phyloP scores from a whole-genome alignment of 805 yeast species.

The Metschnikowia orientalis region DNA sequence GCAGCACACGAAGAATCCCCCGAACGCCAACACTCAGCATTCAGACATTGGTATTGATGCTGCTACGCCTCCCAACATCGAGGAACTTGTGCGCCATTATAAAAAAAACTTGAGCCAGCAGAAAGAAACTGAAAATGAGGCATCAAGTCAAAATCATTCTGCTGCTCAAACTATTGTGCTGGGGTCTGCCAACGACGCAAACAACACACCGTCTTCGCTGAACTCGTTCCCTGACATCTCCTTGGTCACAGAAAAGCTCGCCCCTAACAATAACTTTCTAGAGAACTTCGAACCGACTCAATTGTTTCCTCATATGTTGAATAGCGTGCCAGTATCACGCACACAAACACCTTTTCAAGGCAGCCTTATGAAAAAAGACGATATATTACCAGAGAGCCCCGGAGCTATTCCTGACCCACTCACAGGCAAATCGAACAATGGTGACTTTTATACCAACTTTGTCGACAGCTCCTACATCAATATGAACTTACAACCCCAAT shows the following conservation, averaged over 20 bases:
- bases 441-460: conserved; percentile 30
- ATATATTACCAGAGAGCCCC: conserved; percentile 6
- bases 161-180: too few relatives aligned
- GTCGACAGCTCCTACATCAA: conserved; percentile 39
- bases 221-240: conserved; percentile 50
- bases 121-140: conserved; percentile 1
- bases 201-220: conserved; percentile 34
- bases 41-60: neutral
- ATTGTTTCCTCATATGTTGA: conserved; percentile 43
- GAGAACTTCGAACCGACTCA: conserved; percentile 57
- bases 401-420: conserved; percentile 5
- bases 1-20: neutral
- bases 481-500: conserved; percentile 35
- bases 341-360: conserved; percentile 29
- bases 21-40: neutral
- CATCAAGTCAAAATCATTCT: conserved; percentile 1
- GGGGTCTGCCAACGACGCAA: conserved; percentile 17
- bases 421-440: conserved; percentile 9
- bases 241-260: conserved; percentile 48
- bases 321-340: conserved; percentile 34
- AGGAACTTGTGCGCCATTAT: conserved; percentile 31
- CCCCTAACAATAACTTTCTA: conserved; percentile 42
- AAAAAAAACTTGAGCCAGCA: conserved; percentile 18
- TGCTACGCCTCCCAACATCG: conserved; percentile 22
- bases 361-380: conserved; percentile 6